phyloP scores from a whole-genome alignment of 208 protist species.

The Leishmania major region DNA sequence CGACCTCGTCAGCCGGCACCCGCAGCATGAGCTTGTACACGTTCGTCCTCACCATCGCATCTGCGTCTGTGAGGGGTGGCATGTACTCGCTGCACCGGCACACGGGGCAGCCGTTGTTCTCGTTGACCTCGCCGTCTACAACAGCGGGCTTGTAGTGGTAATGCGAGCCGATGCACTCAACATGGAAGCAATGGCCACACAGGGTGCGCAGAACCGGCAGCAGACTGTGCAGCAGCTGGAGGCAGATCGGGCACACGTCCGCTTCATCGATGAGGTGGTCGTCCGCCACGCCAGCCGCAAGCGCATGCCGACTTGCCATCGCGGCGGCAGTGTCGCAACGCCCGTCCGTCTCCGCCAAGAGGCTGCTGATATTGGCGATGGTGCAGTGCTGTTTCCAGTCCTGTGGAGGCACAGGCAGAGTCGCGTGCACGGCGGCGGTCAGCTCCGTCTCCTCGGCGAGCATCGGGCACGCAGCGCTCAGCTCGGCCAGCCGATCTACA shows the following conservation, averaged over 20 bases:
- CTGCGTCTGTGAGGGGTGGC: slow-evolving; percentile 19
- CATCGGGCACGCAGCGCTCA: slow-evolving; percentile 16
- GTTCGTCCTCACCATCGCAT: slow-evolving; percentile 27
- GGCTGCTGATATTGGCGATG: slow-evolving; percentile 17
- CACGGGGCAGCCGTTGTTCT: slow-evolving; percentile 40
- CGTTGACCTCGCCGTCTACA: slow-evolving; percentile 28
- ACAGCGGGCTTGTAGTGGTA: slow-evolving; percentile 26
- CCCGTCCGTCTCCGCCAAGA: neutral
- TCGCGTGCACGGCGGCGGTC: slow-evolving; percentile 20
- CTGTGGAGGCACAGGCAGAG: slow-evolving; percentile 14
- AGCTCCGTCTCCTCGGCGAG: slow-evolving; percentile 17
- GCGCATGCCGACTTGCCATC: neutral
- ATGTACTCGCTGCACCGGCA: slow-evolving; percentile 41
- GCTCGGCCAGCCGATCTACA: slow-evolving; percentile 10
- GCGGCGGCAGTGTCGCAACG: neutral
- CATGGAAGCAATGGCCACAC: slow-evolving; percentile 62
- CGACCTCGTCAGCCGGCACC: slow-evolving; percentile 12
- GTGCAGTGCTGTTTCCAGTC: slow-evolving; percentile 27
- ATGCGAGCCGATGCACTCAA: slow-evolving; percentile 45
- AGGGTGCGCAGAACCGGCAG: slow-evolving; percentile 34
- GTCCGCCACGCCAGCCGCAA: neutral
- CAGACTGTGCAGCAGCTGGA: slow-evolving; percentile 31
- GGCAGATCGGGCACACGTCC: slow-evolving; percentile 45
- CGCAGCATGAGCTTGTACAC: slow-evolving; percentile 31
- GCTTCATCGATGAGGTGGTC: slow-evolving; percentile 10